A percentile compares a stretch with the other conserved stretches of the same genome.
Evolutionary conservation across 805 yeast species (phyloP).

Genomic region (Cyberlindnera samutprakarnensis): DNA sequence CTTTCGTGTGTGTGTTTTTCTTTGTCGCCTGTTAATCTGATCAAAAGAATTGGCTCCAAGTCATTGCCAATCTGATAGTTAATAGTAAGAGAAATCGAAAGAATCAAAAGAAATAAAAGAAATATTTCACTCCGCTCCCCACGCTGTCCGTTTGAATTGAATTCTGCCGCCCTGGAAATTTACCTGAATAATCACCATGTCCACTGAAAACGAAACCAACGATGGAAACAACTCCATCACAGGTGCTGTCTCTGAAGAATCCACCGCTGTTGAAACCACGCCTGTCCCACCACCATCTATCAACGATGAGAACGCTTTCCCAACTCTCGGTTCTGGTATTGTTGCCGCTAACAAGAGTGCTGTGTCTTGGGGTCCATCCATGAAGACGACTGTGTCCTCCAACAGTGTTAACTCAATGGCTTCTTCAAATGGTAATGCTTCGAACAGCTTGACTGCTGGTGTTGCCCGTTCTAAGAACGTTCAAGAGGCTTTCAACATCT

Average conservation of each 20-base stretch:
- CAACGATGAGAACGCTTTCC: constrained; percentile 52
- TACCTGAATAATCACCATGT: too few species aligned
- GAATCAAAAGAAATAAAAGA: too few species aligned
- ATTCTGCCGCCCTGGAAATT: too few species aligned
- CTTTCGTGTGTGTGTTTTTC: too few species aligned
- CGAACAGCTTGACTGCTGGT: constrained; percentile 27
- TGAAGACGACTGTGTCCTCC: constrained; percentile 10
- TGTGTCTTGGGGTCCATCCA: constrained; percentile 35
- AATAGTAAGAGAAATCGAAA: too few species aligned
- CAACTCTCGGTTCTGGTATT: constrained; percentile 50
- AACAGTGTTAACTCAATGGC: constrained; percentile 24
- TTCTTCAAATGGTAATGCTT: constrained; percentile 8
- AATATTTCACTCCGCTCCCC: background rate
- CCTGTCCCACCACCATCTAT: constrained; percentile 30
- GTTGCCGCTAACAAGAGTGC: constrained; percentile 21
- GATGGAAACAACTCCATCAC: too few species aligned
- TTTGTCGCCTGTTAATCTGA: too few species aligned
- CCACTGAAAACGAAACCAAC: constrained; percentile 1
- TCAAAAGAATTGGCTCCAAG: too few species aligned
- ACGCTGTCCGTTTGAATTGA: constrained; percentile 2
- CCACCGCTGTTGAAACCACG: constrained; percentile 4
- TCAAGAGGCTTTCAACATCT: constrained; percentile 65
- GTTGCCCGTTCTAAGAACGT: constrained; percentile 28
- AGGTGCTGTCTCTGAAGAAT: constrained; percentile 2
- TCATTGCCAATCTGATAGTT: too few species aligned